These are phyloP conservation scores for Dicorynia guianensis DNA, from an alignment of 306 rosid species.

Conservation along the genomic window DNA sequence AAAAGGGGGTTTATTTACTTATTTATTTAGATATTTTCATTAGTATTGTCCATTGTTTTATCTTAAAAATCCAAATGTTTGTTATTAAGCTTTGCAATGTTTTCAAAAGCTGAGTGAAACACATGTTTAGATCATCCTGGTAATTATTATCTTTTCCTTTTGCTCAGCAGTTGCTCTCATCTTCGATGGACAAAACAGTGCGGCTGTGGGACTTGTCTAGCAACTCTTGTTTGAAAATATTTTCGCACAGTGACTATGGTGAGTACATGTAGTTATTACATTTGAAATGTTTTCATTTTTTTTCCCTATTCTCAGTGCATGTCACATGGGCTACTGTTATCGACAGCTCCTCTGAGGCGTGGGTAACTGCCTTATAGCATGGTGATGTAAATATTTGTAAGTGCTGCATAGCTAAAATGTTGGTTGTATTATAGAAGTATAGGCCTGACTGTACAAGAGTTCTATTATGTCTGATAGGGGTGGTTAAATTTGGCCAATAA, in stretches of 20 bases:
- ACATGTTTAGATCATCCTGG: conserved; percentile 23
- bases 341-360: conserved; percentile 11
- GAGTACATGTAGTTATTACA: conserved; percentile 46
- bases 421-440: neutral
- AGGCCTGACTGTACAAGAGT: conserved; percentile 17
- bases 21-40: conserved; percentile 6
- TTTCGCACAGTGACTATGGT: conserved; percentile 97
- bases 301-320: conserved; percentile 24
- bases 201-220: conserved; percentile 92
- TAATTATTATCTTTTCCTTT: conserved; percentile 36
- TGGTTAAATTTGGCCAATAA: conserved; percentile 35
- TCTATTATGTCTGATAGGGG: conserved; percentile 17
- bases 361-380: conserved; percentile 2
- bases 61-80: conserved; percentile 29
- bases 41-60: conserved; percentile 27
- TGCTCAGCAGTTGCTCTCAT: conserved; percentile 92
- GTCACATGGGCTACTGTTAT: conserved; percentile 29
- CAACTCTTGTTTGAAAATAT: conserved; percentile 82
- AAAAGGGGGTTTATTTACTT: conserved; percentile 3
- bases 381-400: neutral
- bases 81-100: conserved; percentile 6
- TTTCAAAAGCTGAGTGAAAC: conserved; percentile 20
- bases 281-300: conserved; percentile 31
- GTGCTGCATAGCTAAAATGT: neutral
- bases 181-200: conserved; percentile 99